A percentile compares a stretch with the other conserved stretches of the same genome.
Evolutionary conservation across 2,329 filamentous ascomycete genomes (phyloP).

Genomic region (Cladosporium cucumerinum): DNA sequence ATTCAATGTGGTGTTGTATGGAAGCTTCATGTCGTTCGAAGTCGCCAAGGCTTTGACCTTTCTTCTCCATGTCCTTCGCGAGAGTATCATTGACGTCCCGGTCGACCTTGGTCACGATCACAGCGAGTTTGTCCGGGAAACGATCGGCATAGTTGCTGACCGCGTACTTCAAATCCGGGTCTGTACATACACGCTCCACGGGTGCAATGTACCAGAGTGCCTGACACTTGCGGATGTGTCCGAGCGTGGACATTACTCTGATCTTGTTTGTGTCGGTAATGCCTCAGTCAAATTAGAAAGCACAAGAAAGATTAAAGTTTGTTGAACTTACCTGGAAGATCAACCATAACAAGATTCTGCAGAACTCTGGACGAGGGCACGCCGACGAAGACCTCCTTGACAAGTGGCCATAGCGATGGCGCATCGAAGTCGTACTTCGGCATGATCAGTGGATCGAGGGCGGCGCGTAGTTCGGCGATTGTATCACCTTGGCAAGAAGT

Average conservation of each 20-base stretch:
- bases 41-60: not conserved
- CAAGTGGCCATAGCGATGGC: conserved; percentile 21
- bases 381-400: conserved; percentile 17
- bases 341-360: conserved; percentile 11
- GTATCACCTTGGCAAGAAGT: not conserved
- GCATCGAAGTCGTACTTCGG: not conserved
- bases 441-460: conserved; percentile 10
- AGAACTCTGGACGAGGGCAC: conserved; percentile 14
- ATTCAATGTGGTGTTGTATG: not conserved
- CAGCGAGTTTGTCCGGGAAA: not conserved
- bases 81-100: not conserved
- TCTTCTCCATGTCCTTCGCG: not conserved
- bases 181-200: conserved; percentile 14
- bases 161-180: not conserved
- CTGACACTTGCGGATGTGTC: conserved; percentile 17
- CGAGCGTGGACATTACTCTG: conserved; percentile 5
- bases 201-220: conserved; percentile 17
- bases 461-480: not conserved
- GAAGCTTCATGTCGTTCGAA: not conserved
- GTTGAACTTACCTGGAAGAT: conserved; percentile 20
- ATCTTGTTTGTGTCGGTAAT: conserved; percentile 18
- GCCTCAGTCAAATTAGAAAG: not conserved
- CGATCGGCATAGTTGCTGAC: not conserved
- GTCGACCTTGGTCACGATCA: conserved; percentile 4
- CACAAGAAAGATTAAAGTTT: too few species aligned